These are phyloP conservation scores for Pleurotus salmoneostramineus DNA, from an alignment of 768 basidiomycete species.

Conservation along the genomic window DNA sequence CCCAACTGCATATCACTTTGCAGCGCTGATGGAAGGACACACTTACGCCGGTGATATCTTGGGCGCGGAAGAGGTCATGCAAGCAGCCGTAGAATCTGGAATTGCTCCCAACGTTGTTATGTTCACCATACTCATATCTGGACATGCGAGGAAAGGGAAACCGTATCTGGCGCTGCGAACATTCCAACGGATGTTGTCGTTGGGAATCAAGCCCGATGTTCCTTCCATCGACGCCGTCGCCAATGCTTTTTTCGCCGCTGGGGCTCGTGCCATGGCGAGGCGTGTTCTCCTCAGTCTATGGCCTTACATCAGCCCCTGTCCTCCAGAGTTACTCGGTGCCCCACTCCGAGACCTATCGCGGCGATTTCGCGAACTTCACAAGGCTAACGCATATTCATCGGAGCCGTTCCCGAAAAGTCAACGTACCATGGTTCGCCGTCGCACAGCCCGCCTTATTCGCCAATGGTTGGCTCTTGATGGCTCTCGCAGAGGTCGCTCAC, in stretches of 20 bases:
- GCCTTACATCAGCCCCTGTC: constrained; percentile 61
- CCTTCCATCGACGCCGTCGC: constrained; percentile 68
- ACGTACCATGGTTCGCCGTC: constrained; percentile 28
- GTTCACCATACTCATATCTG: constrained; percentile 76
- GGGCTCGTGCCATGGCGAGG: constrained; percentile 46
- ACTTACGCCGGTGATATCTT: constrained; percentile 52
- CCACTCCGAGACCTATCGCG: constrained; percentile 41
- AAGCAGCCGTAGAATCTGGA: constrained; percentile 42
- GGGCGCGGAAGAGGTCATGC: constrained; percentile 54
- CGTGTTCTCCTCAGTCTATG: constrained; percentile 58
- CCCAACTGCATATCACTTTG: constrained; percentile 70
- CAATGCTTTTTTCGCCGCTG: constrained; percentile 60
- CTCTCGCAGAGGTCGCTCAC: not conserved
- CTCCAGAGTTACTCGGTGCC: constrained; percentile 38
- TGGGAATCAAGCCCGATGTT: constrained; percentile 65
- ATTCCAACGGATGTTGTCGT: constrained; percentile 61
- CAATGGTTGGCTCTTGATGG: not conserved
- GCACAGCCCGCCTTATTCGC: not conserved
- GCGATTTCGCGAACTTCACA: constrained; percentile 42
- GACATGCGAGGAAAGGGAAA: constrained; percentile 58
- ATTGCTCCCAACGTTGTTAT: constrained; percentile 59
- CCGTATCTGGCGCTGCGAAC: constrained; percentile 47
- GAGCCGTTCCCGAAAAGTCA: constrained; percentile 23
- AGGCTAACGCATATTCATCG: constrained; percentile 13
- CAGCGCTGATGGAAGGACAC: constrained; percentile 76